Base-by-base conservation (phyloP, 345 rosid species). In the Linum tenue region DNA sequence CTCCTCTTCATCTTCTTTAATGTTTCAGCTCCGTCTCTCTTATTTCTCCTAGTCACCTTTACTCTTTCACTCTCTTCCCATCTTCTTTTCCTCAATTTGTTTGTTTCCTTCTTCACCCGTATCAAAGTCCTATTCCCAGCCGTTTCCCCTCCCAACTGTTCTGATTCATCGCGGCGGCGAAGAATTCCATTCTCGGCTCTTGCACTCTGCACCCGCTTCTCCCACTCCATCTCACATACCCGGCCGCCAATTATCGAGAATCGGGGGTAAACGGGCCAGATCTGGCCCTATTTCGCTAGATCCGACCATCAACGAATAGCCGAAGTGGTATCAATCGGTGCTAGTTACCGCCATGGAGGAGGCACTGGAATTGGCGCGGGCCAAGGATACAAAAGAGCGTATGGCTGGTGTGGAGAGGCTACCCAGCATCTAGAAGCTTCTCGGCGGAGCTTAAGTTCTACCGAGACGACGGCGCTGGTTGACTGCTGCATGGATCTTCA, bases 381-480 rank as follows among this genome's bases (percentile, higher is more conserved):
- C 97, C 44, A 94, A 94, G 80, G 99, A 90, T 76, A 88, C 97
- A 1, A 94, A 94, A 70, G 99, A 91, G 85, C 80, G 99, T 77
- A 94, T 94, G 99, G 99, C 99, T 2, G 99, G 91, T 22, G 97
- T 94, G 53, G 99, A 94, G 80, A 80, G 95, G 14, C 85, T 94
- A 8, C 87, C 78, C 88, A 91, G 74, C 90, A 83, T 41, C 92
- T 94, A 0, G 99, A 94, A 79, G 88, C 91, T 70, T 85, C 90
- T 63, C 69, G 92, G 63, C 86, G 79, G 84, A 81, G 92, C 67
- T 79, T 94, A 63, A 79, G 78, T 63, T 72, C 87, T 8, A 43
- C 97, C 35, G 99, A 94, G 70, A 86, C 87, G 64, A 84, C 92
- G 36, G 75, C 92, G 55, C 87, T 94, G 1, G 95, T 94, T 15